Percentiles rank a stretch among this genome's conserved stretches.
These are phyloP conservation scores for Cyberlindnera lachancei DNA, from an alignment of 805 yeast species.

Conservation along the genomic window DNA sequence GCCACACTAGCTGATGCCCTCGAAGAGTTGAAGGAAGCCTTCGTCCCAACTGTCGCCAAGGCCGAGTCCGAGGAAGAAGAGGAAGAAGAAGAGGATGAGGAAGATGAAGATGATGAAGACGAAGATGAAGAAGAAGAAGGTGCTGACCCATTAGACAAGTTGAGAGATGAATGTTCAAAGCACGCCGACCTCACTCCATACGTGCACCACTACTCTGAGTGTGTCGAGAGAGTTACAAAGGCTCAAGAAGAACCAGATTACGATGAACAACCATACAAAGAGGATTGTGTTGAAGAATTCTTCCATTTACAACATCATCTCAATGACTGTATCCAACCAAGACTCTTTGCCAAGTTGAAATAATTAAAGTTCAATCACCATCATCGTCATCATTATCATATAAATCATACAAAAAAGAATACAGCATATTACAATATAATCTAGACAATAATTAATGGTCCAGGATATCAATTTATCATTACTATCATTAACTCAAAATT, in stretches of 20 bases:
- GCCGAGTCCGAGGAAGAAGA: constrained; percentile 49
- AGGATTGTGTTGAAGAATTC: constrained; percentile 97
- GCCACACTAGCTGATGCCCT: constrained; percentile 31
- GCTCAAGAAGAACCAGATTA: constrained; percentile 81
- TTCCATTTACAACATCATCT: constrained; percentile 94
- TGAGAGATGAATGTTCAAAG: constrained; percentile 63
- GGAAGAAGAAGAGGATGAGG: constrained; percentile 26
- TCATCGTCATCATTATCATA: too few species aligned
- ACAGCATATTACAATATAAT: too few species aligned
- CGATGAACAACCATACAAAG: constrained; percentile 74
- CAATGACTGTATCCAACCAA: constrained; percentile 88
- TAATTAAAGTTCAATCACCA: constrained; percentile 29
- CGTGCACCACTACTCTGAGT: constrained; percentile 88
- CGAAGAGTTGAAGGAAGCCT: constrained; percentile 69
- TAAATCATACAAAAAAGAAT: too few species aligned
- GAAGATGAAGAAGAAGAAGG: constrained; percentile 70
- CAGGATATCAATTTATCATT: too few species aligned
- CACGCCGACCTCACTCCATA: constrained; percentile 61
- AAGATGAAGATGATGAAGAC: constrained; percentile 48
- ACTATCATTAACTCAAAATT: too few species aligned
- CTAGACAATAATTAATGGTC: too few species aligned
- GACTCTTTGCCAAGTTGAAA: constrained; percentile 78
- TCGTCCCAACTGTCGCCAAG: constrained; percentile 71
- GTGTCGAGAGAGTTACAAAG: constrained; percentile 90
- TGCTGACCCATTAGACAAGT: constrained; percentile 56